phyloP scores from a whole-genome alignment of 2,329 filamentous ascomycete species.

The Nigrospora osmanthi region DNA sequence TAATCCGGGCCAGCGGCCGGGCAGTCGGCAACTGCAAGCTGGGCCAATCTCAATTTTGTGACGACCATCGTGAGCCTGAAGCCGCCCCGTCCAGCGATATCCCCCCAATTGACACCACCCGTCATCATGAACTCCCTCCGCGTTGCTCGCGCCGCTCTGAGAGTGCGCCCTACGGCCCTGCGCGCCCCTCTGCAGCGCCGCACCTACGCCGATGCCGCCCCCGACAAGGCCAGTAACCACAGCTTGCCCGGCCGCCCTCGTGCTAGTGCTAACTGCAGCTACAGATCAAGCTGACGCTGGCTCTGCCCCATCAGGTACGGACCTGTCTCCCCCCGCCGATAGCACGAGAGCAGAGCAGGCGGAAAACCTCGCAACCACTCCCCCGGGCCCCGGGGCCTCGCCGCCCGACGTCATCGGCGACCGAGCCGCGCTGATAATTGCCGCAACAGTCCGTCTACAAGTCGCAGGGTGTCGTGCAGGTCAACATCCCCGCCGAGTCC shows the following conservation, averaged over 20 bases:
- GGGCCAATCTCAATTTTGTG: constrained; percentile 31
- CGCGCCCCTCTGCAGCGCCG: constrained; percentile 73
- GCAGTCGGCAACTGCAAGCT: not conserved
- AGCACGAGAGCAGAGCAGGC: no score
- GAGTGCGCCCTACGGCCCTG: constrained; percentile 71
- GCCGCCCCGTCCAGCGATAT: constrained; percentile 35
- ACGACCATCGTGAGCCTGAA: constrained; percentile 30
- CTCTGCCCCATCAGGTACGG: constrained; percentile 96
- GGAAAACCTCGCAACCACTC: constrained; percentile 4
- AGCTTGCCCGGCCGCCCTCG: not conserved
- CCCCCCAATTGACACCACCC: constrained; percentile 38
- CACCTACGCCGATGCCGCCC: constrained; percentile 82
- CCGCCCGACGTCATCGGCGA: not conserved
- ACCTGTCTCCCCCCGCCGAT: not conserved
- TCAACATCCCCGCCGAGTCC: constrained; percentile 96
- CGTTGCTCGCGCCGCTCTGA: constrained; percentile 82
- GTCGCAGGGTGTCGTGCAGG: constrained; percentile 72
- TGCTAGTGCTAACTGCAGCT: constrained; percentile 19
- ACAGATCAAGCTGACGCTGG: constrained; percentile 93
- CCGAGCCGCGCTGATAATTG: constrained; percentile 40
- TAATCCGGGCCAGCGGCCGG: no score
- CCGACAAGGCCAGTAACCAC: constrained; percentile 60
- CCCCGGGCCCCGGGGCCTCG: constrained; percentile 12
- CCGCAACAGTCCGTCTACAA: constrained; percentile 62
- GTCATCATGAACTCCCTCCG: constrained; percentile 88